Conservation (phyloP, 148 eudicot genomes). For the Oxyria digyna region DNA sequence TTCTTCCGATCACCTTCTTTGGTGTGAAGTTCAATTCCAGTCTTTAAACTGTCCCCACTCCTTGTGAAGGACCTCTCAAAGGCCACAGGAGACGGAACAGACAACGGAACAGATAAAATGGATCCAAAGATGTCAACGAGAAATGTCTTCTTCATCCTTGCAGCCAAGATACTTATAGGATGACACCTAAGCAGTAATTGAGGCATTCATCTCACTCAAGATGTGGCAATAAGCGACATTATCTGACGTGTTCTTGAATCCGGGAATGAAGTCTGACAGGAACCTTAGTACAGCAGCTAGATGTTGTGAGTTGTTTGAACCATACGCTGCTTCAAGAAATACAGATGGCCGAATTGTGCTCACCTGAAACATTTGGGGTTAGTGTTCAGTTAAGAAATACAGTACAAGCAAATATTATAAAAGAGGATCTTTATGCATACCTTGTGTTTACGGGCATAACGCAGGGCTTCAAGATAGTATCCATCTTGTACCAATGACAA, state of each 20-base stretch:
- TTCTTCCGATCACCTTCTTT: background rate
- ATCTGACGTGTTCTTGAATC: conserved; percentile 73
- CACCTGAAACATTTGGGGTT: conserved; percentile 36
- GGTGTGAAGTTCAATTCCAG: background rate
- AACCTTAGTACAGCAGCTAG: conserved; percentile 82
- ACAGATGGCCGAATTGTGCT: conserved; percentile 57
- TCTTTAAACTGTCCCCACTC: too few species aligned
- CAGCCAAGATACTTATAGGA: too few species aligned
- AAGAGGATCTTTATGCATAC: conserved; percentile 17
- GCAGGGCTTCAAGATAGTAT: conserved; percentile 83
- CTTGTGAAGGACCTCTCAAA: too few species aligned
- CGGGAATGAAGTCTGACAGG: conserved; percentile 80
- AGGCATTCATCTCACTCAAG: conserved; percentile 50
- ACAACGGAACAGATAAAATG: background rate
- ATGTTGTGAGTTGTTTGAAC: conserved; percentile 70
- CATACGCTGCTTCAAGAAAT: conserved; percentile 86
- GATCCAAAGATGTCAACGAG: background rate
- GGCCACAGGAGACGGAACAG: background rate
- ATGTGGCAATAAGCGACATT: conserved; percentile 40
- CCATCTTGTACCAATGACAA: conserved; percentile 69
- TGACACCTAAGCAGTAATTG: conserved; percentile 20
- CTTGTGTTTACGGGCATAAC: conserved; percentile 82
- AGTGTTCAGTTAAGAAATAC: too few species aligned
- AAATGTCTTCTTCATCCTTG: too few species aligned
- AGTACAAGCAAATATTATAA: too few species aligned